Conservation (phyloP, 306 rosid genomes). For the Inga oerstediana region DNA sequence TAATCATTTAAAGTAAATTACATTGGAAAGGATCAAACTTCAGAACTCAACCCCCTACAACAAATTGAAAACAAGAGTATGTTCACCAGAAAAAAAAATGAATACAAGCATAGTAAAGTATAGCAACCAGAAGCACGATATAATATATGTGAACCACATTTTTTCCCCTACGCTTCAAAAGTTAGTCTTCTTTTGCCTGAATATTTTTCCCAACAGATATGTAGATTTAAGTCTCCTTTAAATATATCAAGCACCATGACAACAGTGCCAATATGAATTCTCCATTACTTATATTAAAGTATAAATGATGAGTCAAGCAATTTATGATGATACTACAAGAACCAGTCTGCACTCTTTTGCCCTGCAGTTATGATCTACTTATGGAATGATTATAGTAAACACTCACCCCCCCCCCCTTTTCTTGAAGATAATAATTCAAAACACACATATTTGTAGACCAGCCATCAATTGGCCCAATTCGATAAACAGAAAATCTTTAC, state of each 20-base stretch:
- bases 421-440: conserved; percentile 11
- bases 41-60: background rate
- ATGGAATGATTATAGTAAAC: conserved; percentile 6
- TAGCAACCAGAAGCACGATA: background rate
- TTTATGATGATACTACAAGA: conserved; percentile 7
- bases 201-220: background rate
- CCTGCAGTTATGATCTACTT: background rate
- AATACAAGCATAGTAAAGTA: background rate
- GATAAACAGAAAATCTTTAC: background rate
- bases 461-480: conserved; percentile 18
- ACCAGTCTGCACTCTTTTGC: conserved; percentile 8
- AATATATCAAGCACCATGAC: conserved; percentile 17
- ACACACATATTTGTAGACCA: conserved; percentile 11
- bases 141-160: background rate
- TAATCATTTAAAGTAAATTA: conserved; percentile 25
- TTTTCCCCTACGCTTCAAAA: conserved; percentile 10
- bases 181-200: conserved; percentile 7
- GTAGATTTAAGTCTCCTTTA: background rate
- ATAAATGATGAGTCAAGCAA: background rate
- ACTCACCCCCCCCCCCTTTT: background rate
- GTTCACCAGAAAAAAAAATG: conserved; percentile 10
- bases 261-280: background rate
- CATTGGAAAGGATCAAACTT: conserved; percentile 28
- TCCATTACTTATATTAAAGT: background rate
- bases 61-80: background rate